phyloP scores from a whole-genome alignment of 2,329 filamentous ascomycete species.

The Cladophialophora bantiana region DNA sequence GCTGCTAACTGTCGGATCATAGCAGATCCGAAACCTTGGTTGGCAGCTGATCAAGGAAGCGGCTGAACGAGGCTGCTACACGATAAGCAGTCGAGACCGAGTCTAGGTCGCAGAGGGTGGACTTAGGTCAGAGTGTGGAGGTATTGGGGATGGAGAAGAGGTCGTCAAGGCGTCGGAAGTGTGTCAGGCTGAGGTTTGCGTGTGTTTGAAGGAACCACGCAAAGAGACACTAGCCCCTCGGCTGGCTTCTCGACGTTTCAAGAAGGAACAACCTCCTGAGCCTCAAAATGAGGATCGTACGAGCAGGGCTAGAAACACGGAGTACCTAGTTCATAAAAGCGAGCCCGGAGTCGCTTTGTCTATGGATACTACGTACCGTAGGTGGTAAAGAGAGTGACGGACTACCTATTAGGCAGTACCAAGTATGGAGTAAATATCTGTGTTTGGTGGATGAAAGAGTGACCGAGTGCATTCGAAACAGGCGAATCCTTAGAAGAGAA shows the following conservation, averaged over 20 bases:
- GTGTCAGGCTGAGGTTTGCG: neutral
- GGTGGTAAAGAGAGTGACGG: neutral
- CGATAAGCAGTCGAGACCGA: neutral
- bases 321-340: too few species aligned
- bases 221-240: neutral
- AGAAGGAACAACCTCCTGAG: slow-evolving; percentile 3
- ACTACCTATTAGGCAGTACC: neutral
- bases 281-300: neutral
- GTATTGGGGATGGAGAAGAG: neutral
- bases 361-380: too few species aligned
- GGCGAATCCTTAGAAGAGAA: neutral
- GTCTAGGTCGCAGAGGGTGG: neutral
- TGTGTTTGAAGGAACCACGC: neutral
- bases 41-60: slow-evolving; percentile 3
- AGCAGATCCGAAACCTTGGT: slow-evolving; percentile 16
- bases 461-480: neutral
- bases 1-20: slow-evolving; percentile 14
- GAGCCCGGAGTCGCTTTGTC: too few species aligned
- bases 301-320: neutral
- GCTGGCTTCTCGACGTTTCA: neutral
- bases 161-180: neutral
- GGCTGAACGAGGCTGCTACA: neutral
- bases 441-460: neutral
- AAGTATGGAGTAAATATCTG: too few species aligned
- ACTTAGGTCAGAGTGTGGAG: neutral